Base-by-base conservation (phyloP, 495 filamentous ascomycete genomes). In the Neurospora sp. region DNA sequence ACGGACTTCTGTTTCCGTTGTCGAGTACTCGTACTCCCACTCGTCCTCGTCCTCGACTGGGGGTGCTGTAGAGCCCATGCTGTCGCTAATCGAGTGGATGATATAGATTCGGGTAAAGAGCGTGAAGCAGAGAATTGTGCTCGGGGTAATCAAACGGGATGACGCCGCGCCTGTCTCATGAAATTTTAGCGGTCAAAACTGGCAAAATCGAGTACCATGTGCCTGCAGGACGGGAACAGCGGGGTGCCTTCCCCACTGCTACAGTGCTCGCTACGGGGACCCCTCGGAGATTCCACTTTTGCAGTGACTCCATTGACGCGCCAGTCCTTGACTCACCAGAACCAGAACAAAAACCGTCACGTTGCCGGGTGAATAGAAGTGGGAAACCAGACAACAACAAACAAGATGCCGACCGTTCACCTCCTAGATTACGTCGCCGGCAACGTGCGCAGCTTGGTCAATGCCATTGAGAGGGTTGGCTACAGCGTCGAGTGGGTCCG, bases 401-500 rank as follows among this genome's bases (percentile, higher is more conserved):
- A 40, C 72, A 85, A 74, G 69, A 97, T 97, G 94, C 91, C 94
- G 42, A 94, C 88, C 18, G 96, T 98, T 71, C 91, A 99, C 84
- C 86, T 99, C 69, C 89, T 99, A 42, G 94, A 98, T 76, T 88
- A 87, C 71, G 86, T 88, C 72, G 86, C 85, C 68, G 96, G 96
- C 74, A 99, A 99, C 83, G 89, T 98, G 72, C 91, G 96, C 69
- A 97, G 94, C 68, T 87, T 99, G 76, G 94, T 94, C 79, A 99
- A 99, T 83, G 96, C 96, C 75, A 96, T 99, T 78, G 95, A 99
- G 80, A 94, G 93, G 82, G 83, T 93, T 71, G 96, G 96, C 72
- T 98, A 94, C 80, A 88, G 90, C 71, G 93, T 99, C 16, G 92
- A 96, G 85, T 98, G 95, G 96, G 86, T 99, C 74, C 92, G 86